Evolutionary conservation across 164 flowering plant species (phyloP), one percentile per base, ranked within the genome.

Genomic region (Litsea cubeba): DNA sequence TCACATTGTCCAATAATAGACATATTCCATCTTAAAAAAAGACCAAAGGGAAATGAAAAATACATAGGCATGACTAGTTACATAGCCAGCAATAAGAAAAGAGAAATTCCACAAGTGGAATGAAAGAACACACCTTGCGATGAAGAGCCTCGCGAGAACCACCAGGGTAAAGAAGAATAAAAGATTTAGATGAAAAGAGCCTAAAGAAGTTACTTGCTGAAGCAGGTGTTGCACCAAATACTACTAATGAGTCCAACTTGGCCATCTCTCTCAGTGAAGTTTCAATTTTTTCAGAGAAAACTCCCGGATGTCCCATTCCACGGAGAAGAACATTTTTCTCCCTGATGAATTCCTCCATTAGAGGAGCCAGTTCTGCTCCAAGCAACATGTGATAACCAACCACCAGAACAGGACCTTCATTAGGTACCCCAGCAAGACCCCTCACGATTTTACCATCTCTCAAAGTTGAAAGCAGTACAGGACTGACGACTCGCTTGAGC

Each of bases 81-180:
- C 3, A 7, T 14, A 17, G 69, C 46, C 1, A 18, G 2, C 12
- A 66, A 66, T 28, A 30, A 28, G 40, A 30, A 4, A 63, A 63
- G 10, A 40, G 46, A 28, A 30, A 12, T 25, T 20, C n/a, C 28
- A 30, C 18, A 54, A 54, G 60, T 54, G n/a, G 46, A 18, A 54
- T 54, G 60, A 54, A 54, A 67, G 32, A 50, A 76, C 80, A 72
- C 25, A 95, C 99, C 96, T 91, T 93, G 30, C 73, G 74, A 81
- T 95, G 99, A 54, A 95, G 86, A 74, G 99, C 99, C 84, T 95
- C 99, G 23, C 99, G 95, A 72, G 88, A 92, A 74, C 99, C 99
- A 28, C 99, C 99, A 71, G 99, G 99, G 81, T 90, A 95, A 66
- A 95, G 95, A 76, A 95, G 95, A 72, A 88, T 83, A 70, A 88